Evolutionary conservation across 2,329 filamentous ascomycete species (phyloP).

Genomic region (Cucurbitaria berberidis): DNA sequence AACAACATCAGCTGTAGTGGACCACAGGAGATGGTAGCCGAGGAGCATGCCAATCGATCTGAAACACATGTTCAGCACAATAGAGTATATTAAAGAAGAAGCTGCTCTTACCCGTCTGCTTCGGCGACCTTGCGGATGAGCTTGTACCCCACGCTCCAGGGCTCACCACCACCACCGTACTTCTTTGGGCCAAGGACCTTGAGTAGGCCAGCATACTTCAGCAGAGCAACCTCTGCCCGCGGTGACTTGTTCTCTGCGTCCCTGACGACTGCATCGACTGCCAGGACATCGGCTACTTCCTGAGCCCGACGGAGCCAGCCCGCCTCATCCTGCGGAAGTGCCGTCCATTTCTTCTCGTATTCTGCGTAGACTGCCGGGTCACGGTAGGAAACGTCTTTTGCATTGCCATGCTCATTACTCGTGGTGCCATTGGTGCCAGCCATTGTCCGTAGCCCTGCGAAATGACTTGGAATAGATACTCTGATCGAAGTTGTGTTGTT

Average conservation of each 20-base stretch:
- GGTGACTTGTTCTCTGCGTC: constrained; percentile 62
- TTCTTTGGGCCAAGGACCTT: constrained; percentile 58
- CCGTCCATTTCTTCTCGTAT: constrained; percentile 48
- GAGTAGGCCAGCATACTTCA: constrained; percentile 59
- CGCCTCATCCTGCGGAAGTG: constrained; percentile 49
- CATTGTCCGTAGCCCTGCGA: constrained; percentile 2
- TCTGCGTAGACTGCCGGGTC: constrained; percentile 52
- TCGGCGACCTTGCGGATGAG: constrained; percentile 68
- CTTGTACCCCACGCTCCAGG: constrained; percentile 60
- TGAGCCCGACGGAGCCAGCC: constrained; percentile 58
- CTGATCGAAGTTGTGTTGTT: not conserved
- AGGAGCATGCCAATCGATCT: constrained; percentile 68
- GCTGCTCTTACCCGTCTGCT: constrained; percentile 60
- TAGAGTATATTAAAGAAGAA: not conserved
- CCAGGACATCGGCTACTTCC: constrained; percentile 58
- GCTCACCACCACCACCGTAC: constrained; percentile 61
- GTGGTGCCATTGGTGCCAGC: constrained; percentile 14
- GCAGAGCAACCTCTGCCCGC: constrained; percentile 56
- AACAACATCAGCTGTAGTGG: constrained; percentile 65
- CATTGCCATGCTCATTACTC: constrained; percentile 16
- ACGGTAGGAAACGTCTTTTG: constrained; percentile 14
- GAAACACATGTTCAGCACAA: not conserved
- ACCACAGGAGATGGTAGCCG: constrained; percentile 70
- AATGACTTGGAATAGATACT: too few species aligned
- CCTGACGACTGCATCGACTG: constrained; percentile 55